These are phyloP conservation scores for Aspergillus sp. DNA, from an alignment of 2,329 filamentous ascomycete species.

Conservation along the genomic window DNA sequence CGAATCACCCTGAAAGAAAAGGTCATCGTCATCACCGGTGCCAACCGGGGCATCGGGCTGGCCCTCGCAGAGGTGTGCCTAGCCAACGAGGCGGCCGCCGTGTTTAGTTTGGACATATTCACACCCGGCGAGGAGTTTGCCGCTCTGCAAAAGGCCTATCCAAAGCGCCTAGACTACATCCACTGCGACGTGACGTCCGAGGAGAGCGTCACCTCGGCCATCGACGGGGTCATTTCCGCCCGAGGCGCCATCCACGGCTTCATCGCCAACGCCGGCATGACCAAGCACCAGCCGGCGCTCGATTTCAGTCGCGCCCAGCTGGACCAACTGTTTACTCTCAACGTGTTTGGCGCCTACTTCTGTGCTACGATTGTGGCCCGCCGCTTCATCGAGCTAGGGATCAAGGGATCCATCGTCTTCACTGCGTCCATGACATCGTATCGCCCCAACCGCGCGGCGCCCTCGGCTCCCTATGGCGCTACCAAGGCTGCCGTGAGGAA, in stretches of 20 bases:
- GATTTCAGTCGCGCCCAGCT: conserved; percentile 36
- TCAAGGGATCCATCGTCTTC: conserved; percentile 35
- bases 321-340: conserved; percentile 38
- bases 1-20: conserved; percentile 40
- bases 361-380: conserved; percentile 20
- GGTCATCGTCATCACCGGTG: conserved; percentile 26
- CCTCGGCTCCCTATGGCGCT: conserved; percentile 43
- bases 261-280: conserved; percentile 39
- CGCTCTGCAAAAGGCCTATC: conserved; percentile 34
- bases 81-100: conserved; percentile 36
- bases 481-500: conserved; percentile 37
- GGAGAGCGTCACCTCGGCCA: conserved; percentile 33
- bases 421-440: conserved; percentile 45
- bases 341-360: conserved; percentile 26
- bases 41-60: conserved; percentile 40
- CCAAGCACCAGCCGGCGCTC: conserved; percentile 41
- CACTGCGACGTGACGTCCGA: conserved; percentile 44
- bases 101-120: conserved; percentile 39
- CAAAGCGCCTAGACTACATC: conserved; percentile 39
- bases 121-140: conserved; percentile 28
- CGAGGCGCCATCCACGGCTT: conserved; percentile 41
- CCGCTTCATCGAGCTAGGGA: conserved; percentile 35
- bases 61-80: conserved; percentile 45
- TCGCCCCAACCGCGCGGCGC: conserved; percentile 36
- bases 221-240: conserved; percentile 36